Evolutionary conservation across 2,329 filamentous ascomycete genomes (phyloP), one percentile per base, ranked within the genome.

Genomic region (Arthrinium phaeospermum): DNA sequence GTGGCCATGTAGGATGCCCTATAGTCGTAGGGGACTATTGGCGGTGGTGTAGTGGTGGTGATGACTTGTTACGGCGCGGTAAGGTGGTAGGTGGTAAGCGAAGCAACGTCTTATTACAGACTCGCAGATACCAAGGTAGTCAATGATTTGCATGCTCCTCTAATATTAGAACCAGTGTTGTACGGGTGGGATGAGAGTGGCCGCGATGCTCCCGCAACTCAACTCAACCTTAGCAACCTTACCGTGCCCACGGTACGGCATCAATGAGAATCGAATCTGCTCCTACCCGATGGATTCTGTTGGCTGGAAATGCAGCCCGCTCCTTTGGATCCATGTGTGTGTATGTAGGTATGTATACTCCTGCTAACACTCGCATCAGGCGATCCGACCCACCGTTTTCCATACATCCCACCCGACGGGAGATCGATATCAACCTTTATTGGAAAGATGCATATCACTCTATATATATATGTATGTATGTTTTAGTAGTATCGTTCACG

Each of bases 351-450:
- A 37, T 3, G 37, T 41, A 41, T 41, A 8, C 7, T 10, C 37
- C 10, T 41, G 7, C 30, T 61, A 16, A n/a, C 24, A 57, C 51
- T 57, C 24, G 16, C 19, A 61, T 61, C 53, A 61, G 53, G 53
- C 53, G 30, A 61, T 61, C 53, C 57, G 57, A 64, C 34, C 57
- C 57, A 64, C 57, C 57, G n/a, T n/a, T 64, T 24, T 14, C 12
- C 57, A 41, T 22, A n/a, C 57, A 64, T 64, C 19, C 30, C 34
- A 41, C 57, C 57, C 30, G 41, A 41, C 34, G 57, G 57, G 57
- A 64, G 57, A 64, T 64, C 34, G 57, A 64, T 64, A 41, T 64
- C 22, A 64, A 64, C 10, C 30, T 64, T 64, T 64, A n/a, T 64
- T 64, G 30, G 22, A 24, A 64, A 41, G 24, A 41, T 41, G 34